Evolutionary conservation across 1,284 basidiomycete species (phyloP), one percentile per base, ranked within the genome.

Genomic region (Cryptococcus amylolentus): DNA sequence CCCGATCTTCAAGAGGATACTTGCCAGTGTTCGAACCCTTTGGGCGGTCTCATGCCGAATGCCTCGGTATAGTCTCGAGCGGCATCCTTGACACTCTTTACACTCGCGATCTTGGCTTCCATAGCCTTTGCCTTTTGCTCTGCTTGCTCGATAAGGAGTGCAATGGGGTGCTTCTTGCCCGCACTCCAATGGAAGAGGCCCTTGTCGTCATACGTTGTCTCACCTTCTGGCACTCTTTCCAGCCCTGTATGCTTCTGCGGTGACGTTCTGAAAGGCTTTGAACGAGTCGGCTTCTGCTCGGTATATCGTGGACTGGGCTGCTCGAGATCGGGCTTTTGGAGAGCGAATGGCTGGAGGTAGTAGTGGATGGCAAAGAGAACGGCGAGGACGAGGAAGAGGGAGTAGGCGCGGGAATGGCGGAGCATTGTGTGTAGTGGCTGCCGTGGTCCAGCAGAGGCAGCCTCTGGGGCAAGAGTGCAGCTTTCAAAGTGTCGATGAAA

Each of bases 21-120:
- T 54, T 40, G 71, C 74, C 74, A 76, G 9, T 43, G 20, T 9
- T 72, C 69, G 48, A 75, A 75, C 2, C 72, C 73, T 38, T 60
- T 60, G 1, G 75, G 73, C 13, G 75, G 72, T 31, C 61, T 51
- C 64, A 73, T 67, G 9, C 61, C 60, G 37, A 64, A 74, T 0
- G 61, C 64, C 26, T 52, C 37, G 38, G 54, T 47, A 54, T 77
- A 75, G 57, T 74, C 71, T 14, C 56, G 51, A 5, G 65, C 68
- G 3, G 71, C 68, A 49, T 72, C 67, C 35, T 66, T 46, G 18
- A 73, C 49, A 4, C 53, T 56, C 26, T 47, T 43, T 12, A 73
- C 55, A 9, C 52, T 54, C 2, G 51, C 52, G n/a, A 68, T 62
- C 45, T 64, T 66, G 7, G 43, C 48, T 12, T 68, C 60, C n/a